Base-by-base conservation (phyloP, 129 eudicot species). In the Centrapalus pauciflorus region DNA sequence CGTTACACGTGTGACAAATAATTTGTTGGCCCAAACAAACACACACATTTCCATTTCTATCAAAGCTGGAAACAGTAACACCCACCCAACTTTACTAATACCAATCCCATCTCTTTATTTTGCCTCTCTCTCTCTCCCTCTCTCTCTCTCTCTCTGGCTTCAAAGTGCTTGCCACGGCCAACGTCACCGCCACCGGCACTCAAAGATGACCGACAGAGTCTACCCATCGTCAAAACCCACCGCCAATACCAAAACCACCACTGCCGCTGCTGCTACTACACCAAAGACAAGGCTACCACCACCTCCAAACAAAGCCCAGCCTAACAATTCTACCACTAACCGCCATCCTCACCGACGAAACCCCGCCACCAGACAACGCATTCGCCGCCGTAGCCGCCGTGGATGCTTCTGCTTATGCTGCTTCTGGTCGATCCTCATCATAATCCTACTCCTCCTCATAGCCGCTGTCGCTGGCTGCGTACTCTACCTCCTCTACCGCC, bases 401-500 rank as follows among this genome's bases (percentile, higher is more conserved):
- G 68, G 78, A 16, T 85, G 80, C 82, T 57, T 74, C 81, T 93
- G 96, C 77, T 60, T 81, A 63, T 79, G 85, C 79, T 88, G 81
- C 61, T 75, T 80, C 81, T 93, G 96, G 89, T 75, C 91, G 6
- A 29, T 71, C 11, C 83, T 93, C 55, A 0, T 83, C 72, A 32
- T 93, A 30, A 17, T 70, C 21, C 38, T 37, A 37, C 55, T 86
- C 78, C 72, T 93, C 72, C 84, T 88, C 59, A 75, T 82, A 25
- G 68, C 89, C 77, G 75, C 95, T 73, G 67, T 84, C 71, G 92
- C 89, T 37, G 89, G 78, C 40, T 85, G 89, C 71, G 80, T 79
- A 49, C 40, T 80, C 64, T 88, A 93, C 95, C 84, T 79, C 50
- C 85, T 93, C 54, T 93, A 88, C 96, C 82, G 40, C 74, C 98